phyloP scores from a whole-genome alignment of 768 basidiomycete species.

The Mycena rosella region DNA sequence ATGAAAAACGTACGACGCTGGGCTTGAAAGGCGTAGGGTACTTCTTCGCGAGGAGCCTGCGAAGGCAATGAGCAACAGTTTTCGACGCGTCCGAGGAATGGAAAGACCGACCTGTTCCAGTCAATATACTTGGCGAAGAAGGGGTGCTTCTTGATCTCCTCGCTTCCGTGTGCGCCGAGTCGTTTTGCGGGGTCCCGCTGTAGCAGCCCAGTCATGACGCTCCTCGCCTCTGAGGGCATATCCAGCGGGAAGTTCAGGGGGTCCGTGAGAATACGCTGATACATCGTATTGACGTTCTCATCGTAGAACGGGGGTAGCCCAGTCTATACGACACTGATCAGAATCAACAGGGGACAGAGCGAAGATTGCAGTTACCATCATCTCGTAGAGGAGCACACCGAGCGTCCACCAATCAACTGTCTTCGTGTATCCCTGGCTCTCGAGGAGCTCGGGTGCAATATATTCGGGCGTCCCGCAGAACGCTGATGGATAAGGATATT shows the following conservation, averaged over 20 bases:
- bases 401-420: conserved; percentile 99
- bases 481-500: conserved; percentile 57
- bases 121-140: conserved; percentile 97
- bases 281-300: conserved; percentile 98
- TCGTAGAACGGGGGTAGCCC: conserved; percentile 99
- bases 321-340: conserved; percentile 62
- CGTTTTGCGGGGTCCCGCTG: conserved; percentile 90
- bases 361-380: conserved; percentile 71
- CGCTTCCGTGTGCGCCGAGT: conserved; percentile 92
- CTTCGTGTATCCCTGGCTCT: conserved; percentile 97
- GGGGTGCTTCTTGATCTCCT: conserved; percentile 95
- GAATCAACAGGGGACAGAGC: conserved; percentile 8
- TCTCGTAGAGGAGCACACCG: conserved; percentile 96
- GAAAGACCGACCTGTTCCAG: conserved; percentile 76
- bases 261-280: conserved; percentile 94
- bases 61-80: conserved; percentile 1
- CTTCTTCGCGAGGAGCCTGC: conserved; percentile 88
- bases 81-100: not conserved
- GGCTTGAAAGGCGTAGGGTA: conserved; percentile 99
- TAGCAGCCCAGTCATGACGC: conserved; percentile 89
- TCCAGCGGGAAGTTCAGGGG: conserved; percentile 94
- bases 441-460: conserved; percentile 96
- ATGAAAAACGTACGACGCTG: conserved; percentile 77
- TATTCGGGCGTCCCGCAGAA: conserved; percentile 99
- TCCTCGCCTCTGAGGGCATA: conserved; percentile 88